Evolutionary conservation across 2,329 filamentous ascomycete species (phyloP), one percentile per base, ranked within the genome.

Genomic region (Geosmithia morbida): DNA sequence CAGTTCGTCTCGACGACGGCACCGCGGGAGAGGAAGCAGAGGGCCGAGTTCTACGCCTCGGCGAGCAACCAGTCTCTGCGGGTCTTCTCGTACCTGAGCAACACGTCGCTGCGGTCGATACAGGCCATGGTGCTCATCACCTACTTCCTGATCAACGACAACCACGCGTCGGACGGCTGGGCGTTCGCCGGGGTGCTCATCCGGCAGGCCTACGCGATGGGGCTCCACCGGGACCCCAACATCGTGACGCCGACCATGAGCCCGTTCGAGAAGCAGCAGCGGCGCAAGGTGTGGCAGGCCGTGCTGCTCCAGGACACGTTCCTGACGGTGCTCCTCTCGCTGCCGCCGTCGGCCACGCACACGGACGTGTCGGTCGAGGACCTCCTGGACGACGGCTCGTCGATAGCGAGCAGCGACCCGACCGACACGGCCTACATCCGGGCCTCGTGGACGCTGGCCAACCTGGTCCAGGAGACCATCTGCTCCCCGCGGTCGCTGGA

Each of bases 141-240:
- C 0, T 89, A 89, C 58, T 90, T 90, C 55, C 69, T 90, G 37
- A 88, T 89, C 67, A 90, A 90, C 56, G 85, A 90, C 61, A 88
- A 88, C 55, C 85, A 89, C 55, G 84, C 84, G 3, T 85, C 82
- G 0, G 85, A 90, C 58, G 85, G 85, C 1, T 90, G 85, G 80
- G 81, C 84, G 0, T 90, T 88, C 67, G 83, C 82, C 0, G 85
- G 85, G 6, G 81, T 90, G 22, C 62, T 87, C 19, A 80, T 87
- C 52, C 74, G 85, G 22, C 85, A 90, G 61, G 79, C 85, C 0
- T 89, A 88, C 55, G 85, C 85, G 20, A 85, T 90, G 80, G 83
- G 85, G 0, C 62, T 90, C 13, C 84, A 90, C 59, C 78, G 85
- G 16, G 84, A 89, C 56, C 85, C 85, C 0, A 85, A 87, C 49